phyloP scores from a whole-genome alignment of 768 basidiomycete species.

The Boletus rubescentipes region DNA sequence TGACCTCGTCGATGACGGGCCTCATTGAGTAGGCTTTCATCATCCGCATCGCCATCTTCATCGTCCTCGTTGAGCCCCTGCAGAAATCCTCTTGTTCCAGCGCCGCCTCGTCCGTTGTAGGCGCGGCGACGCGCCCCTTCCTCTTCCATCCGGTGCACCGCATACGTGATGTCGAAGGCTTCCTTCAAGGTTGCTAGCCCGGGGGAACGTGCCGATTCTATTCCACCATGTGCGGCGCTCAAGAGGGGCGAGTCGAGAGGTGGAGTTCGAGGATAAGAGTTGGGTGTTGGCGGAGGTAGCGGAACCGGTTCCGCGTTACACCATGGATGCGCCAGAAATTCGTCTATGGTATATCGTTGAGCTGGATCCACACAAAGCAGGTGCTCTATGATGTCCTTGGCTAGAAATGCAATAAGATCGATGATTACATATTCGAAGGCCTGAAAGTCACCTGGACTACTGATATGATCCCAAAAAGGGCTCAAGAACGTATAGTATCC shows the following conservation, averaged over 20 bases:
- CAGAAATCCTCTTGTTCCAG: conserved; percentile 75
- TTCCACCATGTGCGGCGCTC: conserved; percentile 71
- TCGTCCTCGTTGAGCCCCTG: conserved; percentile 92
- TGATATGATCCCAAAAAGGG: conserved; percentile 99
- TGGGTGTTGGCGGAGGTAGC: conserved; percentile 66
- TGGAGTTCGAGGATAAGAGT: conserved; percentile 40
- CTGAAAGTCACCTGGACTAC: conserved; percentile 56
- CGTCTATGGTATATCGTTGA: conserved; percentile 96
- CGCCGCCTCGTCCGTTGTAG: conserved; percentile 76
- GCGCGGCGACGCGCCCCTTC: conserved; percentile 88
- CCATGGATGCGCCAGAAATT: conserved; percentile 97
- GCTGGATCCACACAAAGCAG: conserved; percentile 94
- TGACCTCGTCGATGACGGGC: conserved; percentile 41
- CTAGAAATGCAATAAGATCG: conserved; percentile 39
- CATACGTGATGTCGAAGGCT: conserved; percentile 98
- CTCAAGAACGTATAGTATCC: conserved; percentile 98
- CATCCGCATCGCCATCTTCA: conserved; percentile 60
- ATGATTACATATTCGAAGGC: background rate
- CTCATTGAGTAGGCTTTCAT: conserved; percentile 49
- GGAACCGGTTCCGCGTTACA: conserved; percentile 69
- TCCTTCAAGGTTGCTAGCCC: conserved; percentile 93
- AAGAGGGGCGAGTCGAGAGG: conserved; percentile 89
- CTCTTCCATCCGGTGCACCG: conserved; percentile 99
- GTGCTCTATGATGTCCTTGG: conserved; percentile 94
- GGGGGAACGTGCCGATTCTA: conserved; percentile 79